Evolutionary conservation across 257 asterid genomes (phyloP).

Genomic region (Ligustrum vulgare): DNA sequence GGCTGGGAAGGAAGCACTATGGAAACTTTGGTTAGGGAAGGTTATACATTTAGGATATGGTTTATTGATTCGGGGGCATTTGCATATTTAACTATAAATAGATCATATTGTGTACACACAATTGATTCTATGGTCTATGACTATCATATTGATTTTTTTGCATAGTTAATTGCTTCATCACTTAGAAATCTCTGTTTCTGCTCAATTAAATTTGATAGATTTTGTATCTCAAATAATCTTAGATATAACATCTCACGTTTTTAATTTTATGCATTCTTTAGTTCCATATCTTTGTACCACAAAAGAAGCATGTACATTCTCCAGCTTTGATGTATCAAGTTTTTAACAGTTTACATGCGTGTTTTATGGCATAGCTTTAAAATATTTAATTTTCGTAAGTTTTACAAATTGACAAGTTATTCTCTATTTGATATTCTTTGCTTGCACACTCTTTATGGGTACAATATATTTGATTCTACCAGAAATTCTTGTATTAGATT

Average conservation of each 20-base stretch:
- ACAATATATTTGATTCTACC: not conserved
- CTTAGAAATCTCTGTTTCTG: not conserved
- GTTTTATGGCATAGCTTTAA: not conserved
- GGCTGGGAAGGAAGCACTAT: not conserved
- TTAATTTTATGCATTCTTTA: not conserved
- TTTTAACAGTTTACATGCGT: not conserved
- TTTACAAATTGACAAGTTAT: not conserved
- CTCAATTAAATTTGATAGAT: no score
- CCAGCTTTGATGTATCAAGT: not conserved
- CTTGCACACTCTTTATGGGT: not conserved
- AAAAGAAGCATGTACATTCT: not conserved
- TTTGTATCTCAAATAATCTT: not conserved
- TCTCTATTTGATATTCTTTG: not conserved
- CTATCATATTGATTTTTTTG: not conserved
- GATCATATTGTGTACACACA: not conserved
- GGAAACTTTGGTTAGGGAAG: no score
- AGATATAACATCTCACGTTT: not conserved
- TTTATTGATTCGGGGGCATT: not conserved
- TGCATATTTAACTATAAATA: not conserved
- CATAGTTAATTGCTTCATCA: not conserved
- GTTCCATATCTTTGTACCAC: not conserved
- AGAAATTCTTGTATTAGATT: constrained; percentile 11
- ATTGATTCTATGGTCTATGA: no score
- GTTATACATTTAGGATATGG: not conserved
- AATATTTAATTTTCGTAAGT: not conserved